phyloP scores from a whole-genome alignment of 306 rosid species.

The Prinsepia uniflora region DNA sequence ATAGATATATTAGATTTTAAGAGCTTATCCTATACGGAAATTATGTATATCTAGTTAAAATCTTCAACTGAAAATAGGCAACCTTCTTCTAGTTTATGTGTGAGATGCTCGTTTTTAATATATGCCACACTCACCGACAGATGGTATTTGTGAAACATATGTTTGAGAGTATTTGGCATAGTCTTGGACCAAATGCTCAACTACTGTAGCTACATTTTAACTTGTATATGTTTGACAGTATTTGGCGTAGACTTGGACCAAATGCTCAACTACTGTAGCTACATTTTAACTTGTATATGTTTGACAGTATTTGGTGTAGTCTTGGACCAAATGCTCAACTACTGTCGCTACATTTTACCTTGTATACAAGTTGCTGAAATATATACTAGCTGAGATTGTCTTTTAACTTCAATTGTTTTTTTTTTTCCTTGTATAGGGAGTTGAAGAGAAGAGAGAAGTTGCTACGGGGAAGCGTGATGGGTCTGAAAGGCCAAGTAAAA shows the following conservation, averaged over 20 bases:
- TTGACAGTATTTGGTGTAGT: too few relatives aligned
- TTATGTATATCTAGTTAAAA: too few relatives aligned
- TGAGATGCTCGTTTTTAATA: background rate
- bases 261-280: background rate
- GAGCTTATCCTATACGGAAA: too few relatives aligned
- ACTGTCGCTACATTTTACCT: background rate
- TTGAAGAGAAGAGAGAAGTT: conserved; percentile 33
- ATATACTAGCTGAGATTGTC: background rate
- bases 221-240: background rate
- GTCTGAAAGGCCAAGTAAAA: conserved; percentile 31
- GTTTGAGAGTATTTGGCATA: too few relatives aligned
- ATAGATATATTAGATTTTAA: background rate
- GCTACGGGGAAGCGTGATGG: conserved; percentile 13
- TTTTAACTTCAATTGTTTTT: background rate
- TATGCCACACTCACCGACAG: too few relatives aligned
- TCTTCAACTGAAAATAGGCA: background rate
- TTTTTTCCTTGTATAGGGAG: conserved; percentile 24
- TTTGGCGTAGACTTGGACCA: background rate
- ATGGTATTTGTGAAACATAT: too few relatives aligned
- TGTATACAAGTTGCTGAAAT: background rate
- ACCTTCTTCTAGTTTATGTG: background rate
- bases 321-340: background rate
- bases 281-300: background rate
- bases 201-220: background rate
- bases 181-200: background rate